phyloP scores from a whole-genome alignment of 192 early-diverging fungal species.

The Dimargaris xerosporica region DNA sequence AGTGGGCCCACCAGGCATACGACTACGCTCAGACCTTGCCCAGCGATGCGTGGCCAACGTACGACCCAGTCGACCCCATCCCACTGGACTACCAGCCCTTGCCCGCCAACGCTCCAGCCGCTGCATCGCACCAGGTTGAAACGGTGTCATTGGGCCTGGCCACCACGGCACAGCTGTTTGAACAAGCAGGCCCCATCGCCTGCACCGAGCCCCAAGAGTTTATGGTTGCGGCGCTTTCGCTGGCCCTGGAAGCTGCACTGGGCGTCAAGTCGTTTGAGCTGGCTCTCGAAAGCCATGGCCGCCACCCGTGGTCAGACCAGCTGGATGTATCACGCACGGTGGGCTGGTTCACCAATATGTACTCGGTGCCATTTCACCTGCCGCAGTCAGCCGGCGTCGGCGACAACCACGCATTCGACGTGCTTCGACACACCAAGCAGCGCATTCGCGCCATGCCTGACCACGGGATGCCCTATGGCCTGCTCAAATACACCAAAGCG shows the following conservation, averaged over 20 bases:
- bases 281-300: slow-evolving; percentile 10
- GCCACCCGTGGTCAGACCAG: background rate
- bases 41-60: background rate
- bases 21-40: background rate
- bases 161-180: background rate
- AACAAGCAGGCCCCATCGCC: background rate
- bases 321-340: slow-evolving; percentile 10
- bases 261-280: background rate
- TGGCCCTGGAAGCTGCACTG: background rate
- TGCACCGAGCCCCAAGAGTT: background rate
- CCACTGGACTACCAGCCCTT: background rate
- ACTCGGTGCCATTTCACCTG: slow-evolving; percentile 1
- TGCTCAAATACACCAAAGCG: background rate
- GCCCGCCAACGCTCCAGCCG: no score
- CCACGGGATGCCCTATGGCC: slow-evolving; percentile 4
- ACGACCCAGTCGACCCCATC: background rate
- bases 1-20: slow-evolving; percentile 11
- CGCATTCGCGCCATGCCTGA: background rate
- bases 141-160: background rate
- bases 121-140: background rate
- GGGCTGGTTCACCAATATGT: slow-evolving; percentile 20
- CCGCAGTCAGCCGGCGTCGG: no score
- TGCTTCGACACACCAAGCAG: background rate
- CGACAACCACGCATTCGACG: no score
- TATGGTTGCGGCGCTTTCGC: slow-evolving; percentile 1